A percentile compares a stretch with the other conserved stretches of the same genome.
phyloP scores from a whole-genome alignment of 2,329 filamentous ascomycete species.

The Pseudogymnoascus sp. region DNA sequence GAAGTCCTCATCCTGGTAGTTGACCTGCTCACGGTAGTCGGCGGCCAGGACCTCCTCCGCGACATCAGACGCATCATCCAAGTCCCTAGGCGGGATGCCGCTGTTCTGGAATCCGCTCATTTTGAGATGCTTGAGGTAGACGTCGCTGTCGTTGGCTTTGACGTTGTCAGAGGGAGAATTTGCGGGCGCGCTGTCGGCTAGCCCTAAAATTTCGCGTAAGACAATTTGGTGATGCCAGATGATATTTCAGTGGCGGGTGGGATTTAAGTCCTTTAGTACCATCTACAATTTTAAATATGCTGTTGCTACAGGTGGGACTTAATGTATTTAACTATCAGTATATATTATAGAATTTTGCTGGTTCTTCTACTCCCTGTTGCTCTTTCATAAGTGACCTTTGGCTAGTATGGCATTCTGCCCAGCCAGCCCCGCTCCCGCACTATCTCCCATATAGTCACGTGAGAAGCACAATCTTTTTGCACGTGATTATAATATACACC shows the following conservation, averaged over 20 bases:
- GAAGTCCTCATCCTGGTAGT: conserved; percentile 82
- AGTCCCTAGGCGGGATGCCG: conserved; percentile 51
- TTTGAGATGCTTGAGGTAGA: conserved; percentile 16
- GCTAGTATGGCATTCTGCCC: neutral
- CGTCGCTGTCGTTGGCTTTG: conserved; percentile 12
- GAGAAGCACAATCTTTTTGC: neutral
- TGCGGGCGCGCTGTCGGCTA: conserved; percentile 11
- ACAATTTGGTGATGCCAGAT: conserved; percentile 2
- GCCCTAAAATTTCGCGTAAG: conserved; percentile 13
- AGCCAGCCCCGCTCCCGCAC: conserved; percentile 1
- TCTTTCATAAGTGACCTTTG: neutral
- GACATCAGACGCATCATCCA: conserved; percentile 81
- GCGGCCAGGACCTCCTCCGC: conserved; percentile 94
- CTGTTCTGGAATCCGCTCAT: conserved; percentile 62
- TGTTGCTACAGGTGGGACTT: neutral
- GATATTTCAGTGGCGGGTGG: neutral
- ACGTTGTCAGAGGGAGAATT: conserved; percentile 11
- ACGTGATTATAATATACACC: neutral
- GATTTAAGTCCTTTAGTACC: neutral
- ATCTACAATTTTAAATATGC: conserved; percentile 2
- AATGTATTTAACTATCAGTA: neutral
- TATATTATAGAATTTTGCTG: conserved; percentile 1
- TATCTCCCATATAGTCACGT: neutral
- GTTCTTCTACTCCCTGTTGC: neutral
- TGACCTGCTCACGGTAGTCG: conserved; percentile 94